phyloP scores from a whole-genome alignment of 768 basidiomycete genomes.

The Floccularia luteovirens region DNA sequence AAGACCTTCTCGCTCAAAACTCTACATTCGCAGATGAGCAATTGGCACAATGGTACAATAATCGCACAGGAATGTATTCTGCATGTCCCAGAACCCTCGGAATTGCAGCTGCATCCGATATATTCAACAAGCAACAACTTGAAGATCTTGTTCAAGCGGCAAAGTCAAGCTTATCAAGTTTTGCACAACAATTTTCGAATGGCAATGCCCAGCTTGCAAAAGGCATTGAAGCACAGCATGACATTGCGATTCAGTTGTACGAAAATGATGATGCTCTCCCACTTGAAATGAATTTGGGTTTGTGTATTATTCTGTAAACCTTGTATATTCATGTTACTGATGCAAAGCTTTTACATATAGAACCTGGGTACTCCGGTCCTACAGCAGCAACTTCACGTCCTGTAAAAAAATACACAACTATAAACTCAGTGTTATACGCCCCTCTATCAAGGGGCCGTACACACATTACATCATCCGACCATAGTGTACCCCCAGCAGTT shows the following conservation, averaged over 20 bases:
- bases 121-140: slow-evolving; percentile 14
- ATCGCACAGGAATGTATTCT: slow-evolving; percentile 19
- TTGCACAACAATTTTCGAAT: slow-evolving; percentile 19
- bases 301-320: not conserved
- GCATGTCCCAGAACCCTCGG: slow-evolving; percentile 21
- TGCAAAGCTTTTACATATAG: slow-evolving; percentile 12
- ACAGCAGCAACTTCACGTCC: slow-evolving; percentile 13
- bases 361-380: slow-evolving; percentile 24
- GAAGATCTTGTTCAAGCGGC: slow-evolving; percentile 11
- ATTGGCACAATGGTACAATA: slow-evolving; percentile 16
- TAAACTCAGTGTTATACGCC: slow-evolving; percentile 22
- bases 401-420: slow-evolving; percentile 18
- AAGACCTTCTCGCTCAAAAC: slow-evolving; percentile 16
- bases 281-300: slow-evolving; percentile 22
- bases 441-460: slow-evolving; percentile 39
- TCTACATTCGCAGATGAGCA: slow-evolving; percentile 15
- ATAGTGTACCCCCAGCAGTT: slow-evolving; percentile 33
- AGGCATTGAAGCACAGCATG: slow-evolving; percentile 21
- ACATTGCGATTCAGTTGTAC: slow-evolving; percentile 15
- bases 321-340: not conserved
- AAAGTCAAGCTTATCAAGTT: slow-evolving; percentile 12
- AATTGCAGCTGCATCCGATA: slow-evolving; percentile 17
- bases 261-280: slow-evolving; percentile 14
- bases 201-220: slow-evolving; percentile 19
- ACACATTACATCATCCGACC: slow-evolving; percentile 33